Evolutionary conservation across 164 flowering plant genomes (phyloP).

Genomic region (Dillenia suffruticosa): DNA sequence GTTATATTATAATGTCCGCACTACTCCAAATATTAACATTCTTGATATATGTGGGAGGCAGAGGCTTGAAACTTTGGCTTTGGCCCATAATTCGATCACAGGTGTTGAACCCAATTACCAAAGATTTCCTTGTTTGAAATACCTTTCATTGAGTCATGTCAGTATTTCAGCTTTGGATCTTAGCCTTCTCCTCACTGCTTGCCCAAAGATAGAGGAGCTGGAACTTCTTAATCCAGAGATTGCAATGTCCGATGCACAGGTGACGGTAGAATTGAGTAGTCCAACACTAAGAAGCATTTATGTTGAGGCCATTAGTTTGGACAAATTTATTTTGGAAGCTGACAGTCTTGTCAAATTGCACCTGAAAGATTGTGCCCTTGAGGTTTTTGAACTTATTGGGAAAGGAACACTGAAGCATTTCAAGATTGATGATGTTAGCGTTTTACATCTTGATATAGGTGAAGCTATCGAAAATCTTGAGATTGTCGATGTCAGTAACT

Average conservation of each 20-base stretch:
- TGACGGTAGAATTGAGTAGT: constrained; percentile 66
- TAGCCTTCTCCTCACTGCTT: constrained; percentile 69
- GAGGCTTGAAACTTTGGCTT: constrained; percentile 56
- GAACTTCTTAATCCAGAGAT: constrained; percentile 68
- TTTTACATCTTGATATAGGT: constrained; percentile 76
- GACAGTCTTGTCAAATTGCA: constrained; percentile 68
- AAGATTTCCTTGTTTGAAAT: constrained; percentile 66
- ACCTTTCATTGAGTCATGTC: constrained; percentile 63
- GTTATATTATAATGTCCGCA: constrained; percentile 65
- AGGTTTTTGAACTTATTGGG: constrained; percentile 69
- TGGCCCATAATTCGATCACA: constrained; percentile 67
- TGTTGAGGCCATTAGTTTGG: constrained; percentile 74
- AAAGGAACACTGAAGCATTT: constrained; percentile 64
- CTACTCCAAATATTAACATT: constrained; percentile 65
- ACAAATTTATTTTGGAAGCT: constrained; percentile 81
- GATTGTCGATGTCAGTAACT: constrained; percentile 80
- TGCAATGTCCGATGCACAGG: constrained; percentile 80
- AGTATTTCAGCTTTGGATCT: constrained; percentile 84
- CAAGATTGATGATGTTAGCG: constrained; percentile 84
- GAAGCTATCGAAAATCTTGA: constrained; percentile 76
- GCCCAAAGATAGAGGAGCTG: constrained; percentile 68
- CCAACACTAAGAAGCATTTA: constrained; percentile 56
- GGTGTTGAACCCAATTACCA: constrained; percentile 90
- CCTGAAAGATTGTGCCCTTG: constrained; percentile 76
- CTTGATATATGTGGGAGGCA: constrained; percentile 82